Percentiles rank a stretch among this genome's conserved stretches.
Conservation (phyloP, 2,329 filamentous ascomycete species). For the Clarireedia paspali region DNA sequence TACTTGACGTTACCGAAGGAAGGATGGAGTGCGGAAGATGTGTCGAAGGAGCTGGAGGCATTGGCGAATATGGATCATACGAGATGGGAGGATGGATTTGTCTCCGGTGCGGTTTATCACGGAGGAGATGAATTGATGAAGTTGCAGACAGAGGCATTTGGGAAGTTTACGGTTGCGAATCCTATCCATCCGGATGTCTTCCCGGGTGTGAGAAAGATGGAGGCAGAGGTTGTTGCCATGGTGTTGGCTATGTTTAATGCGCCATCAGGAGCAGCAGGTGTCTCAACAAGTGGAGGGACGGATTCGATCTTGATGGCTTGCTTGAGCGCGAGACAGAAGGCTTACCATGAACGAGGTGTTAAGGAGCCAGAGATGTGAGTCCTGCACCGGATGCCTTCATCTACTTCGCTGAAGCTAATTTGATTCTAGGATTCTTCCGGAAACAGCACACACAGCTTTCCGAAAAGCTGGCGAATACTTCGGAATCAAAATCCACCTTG, state of each 20-base stretch:
- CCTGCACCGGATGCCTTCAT: constrained; percentile 5
- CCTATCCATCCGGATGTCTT: constrained; percentile 98
- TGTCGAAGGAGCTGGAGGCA: constrained; percentile 71
- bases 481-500: constrained; percentile 88
- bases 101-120: constrained; percentile 94
- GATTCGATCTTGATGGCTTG: constrained; percentile 97
- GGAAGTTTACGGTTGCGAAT: constrained; percentile 89
- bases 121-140: constrained; percentile 75
- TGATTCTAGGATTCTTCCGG: constrained; percentile 71
- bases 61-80: constrained; percentile 87
- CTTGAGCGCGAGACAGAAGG: constrained; percentile 83
- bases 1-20: constrained; percentile 74
- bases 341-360: constrained; percentile 73
- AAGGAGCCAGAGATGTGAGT: constrained; percentile 89
- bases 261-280: constrained; percentile 75
- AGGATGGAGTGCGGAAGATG: constrained; percentile 71
- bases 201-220: constrained; percentile 97
- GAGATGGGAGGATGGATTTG: constrained; percentile 90
- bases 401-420: constrained; percentile 16
- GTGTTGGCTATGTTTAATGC: constrained; percentile 84
- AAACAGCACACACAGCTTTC: constrained; percentile 94
- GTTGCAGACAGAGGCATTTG: constrained; percentile 87
- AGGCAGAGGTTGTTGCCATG: constrained; percentile 96
- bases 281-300: constrained; percentile 86
- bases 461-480: constrained; percentile 94